Base-by-base conservation (phyloP, 2,329 filamentous ascomycete species). In the Monilinia laxa region DNA sequence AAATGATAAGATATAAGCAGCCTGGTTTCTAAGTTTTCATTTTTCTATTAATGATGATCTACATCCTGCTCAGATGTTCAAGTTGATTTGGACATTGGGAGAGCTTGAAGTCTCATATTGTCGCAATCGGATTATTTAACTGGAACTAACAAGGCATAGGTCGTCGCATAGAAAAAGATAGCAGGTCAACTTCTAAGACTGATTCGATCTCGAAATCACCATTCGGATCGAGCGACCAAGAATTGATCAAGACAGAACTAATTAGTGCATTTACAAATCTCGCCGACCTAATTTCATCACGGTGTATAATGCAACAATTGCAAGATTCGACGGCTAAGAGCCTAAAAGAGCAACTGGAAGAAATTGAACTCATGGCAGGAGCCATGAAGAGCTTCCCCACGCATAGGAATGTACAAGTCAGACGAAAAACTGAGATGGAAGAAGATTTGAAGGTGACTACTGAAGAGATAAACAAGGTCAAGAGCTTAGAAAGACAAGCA, bases 401-500 rank as follows among this genome's bases (percentile, higher is more conserved):
- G 4, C 58, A 62, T 35, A 20, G 18, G 45, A 31, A 38, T 18
- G 20, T 18, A 18, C 58, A 62, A 38, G 51, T 6, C 18, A 38
- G n/a, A 51, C 58, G 58, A 20, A 62, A 25, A 51, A 16, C 1
- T 4, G 45, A 62, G 28, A 31, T 47, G 28, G 45, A 51, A 25
- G 14, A 25, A 10, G n/a, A 38, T 12, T 20, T 62, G 16, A 20
- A 23, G n/a, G 40, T 5, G 38, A n/a, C 45, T 5, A 31, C 51
- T 6, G 47, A 62, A 51, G n/a, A 62, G 45, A 47, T 62, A 6
- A 31, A 51, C n/a, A 62, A 51, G n/a, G 28, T 31, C 31, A 51
- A 38, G 58, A 14, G 12, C 5, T 38, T 51, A 49, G 28, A 51
- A 35, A 51, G 23, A 51, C 45, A 62, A 12, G 45, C 45, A 51